Percentiles rank a stretch among this genome's conserved stretches.
Conservation (phyloP, 371 early-diverging fungal genomes). For the Mortierella sp. region DNA sequence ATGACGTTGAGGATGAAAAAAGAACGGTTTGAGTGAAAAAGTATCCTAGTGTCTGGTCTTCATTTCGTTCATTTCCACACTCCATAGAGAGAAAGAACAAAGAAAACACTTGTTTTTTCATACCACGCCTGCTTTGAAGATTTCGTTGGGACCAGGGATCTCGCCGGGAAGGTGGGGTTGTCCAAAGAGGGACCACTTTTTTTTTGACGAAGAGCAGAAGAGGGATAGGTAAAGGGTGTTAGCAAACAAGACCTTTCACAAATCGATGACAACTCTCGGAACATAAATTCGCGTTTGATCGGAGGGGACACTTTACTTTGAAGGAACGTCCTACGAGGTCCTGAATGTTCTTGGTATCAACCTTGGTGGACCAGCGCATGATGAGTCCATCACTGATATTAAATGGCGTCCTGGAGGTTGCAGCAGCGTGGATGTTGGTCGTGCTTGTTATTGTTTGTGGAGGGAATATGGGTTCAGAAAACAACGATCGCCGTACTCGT, state of each 20-base stretch:
- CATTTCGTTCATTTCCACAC: no score
- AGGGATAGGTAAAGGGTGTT: neutral
- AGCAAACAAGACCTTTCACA: neutral
- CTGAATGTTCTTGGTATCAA: constrained; percentile 5
- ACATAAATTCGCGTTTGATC: neutral
- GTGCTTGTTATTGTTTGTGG: neutral
- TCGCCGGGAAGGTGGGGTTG: neutral
- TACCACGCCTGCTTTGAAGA: constrained; percentile 6
- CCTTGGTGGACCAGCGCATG: constrained; percentile 31
- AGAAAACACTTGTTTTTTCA: neutral
- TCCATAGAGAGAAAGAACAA: neutral
- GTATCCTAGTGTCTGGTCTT: no score
- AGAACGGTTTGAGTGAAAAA: no score
- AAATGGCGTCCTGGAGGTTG: neutral
- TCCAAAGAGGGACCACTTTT: constrained; percentile 12
- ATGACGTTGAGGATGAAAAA: neutral
- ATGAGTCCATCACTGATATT: constrained; percentile 24
- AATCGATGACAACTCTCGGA: neutral
- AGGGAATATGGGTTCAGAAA: neutral
- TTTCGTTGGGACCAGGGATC: constrained; percentile 13
- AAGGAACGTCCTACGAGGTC: constrained; percentile 11
- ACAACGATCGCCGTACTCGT: neutral
- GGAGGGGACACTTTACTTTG: neutral
- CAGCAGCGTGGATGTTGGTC: constrained; percentile 5
- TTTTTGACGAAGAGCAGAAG: neutral